phyloP scores from a whole-genome alignment of 2,329 filamentous ascomycete species.

The Orbilia brochopaga region DNA sequence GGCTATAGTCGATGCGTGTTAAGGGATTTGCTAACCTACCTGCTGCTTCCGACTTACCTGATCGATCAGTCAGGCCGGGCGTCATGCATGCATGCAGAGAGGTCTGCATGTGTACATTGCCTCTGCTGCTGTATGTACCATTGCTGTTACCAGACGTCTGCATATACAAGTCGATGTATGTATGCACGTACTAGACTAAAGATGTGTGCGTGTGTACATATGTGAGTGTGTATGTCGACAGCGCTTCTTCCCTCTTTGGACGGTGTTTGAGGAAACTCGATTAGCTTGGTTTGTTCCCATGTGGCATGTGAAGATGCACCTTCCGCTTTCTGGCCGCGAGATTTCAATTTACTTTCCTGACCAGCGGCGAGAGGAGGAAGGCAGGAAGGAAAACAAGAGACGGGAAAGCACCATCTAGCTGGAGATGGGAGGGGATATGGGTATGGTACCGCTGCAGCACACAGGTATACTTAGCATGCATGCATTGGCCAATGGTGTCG shows the following conservation, averaged over 20 bases:
- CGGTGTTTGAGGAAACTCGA: neutral
- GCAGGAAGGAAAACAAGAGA: neutral
- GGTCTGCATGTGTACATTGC: too few species aligned
- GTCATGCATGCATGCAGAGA: too few species aligned
- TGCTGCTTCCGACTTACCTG: too few species aligned
- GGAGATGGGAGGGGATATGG: neutral
- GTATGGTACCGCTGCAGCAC: too few species aligned
- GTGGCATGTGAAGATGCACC: constrained; percentile 45
- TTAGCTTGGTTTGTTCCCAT: constrained; percentile 12
- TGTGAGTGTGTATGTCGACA: constrained; percentile 5
- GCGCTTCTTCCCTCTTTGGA: constrained; percentile 4
- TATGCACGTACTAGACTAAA: neutral
- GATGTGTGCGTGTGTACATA: neutral
- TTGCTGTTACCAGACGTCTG: too few species aligned
- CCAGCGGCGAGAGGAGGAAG: neutral
- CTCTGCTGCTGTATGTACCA: too few species aligned
- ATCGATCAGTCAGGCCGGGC: too few species aligned
- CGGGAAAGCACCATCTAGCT: neutral
- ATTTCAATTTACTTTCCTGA: constrained; percentile 17
- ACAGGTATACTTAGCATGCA: too few species aligned
- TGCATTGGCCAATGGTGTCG: neutral
- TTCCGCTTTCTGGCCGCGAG: constrained; percentile 12
- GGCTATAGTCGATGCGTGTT: too few species aligned
- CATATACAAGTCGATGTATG: too few species aligned
- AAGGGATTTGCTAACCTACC: too few species aligned